These are phyloP conservation scores for Houttuynia cordata DNA, from an alignment of 164 flowering plant genomes.

Conservation along the genomic window DNA sequence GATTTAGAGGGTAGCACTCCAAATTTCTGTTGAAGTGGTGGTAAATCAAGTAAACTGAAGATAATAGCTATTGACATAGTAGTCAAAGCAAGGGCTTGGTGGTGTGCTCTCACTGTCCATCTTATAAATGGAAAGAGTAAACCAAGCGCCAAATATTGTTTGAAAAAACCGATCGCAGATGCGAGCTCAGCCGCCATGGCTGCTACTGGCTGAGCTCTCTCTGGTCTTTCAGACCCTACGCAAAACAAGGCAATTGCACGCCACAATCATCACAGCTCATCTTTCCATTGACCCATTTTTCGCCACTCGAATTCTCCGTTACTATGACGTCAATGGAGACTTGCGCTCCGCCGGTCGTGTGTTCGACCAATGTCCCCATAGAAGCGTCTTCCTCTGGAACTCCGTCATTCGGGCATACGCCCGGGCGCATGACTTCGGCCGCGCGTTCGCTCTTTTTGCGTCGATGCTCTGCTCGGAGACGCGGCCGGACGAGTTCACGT, in stretches of 20 bases:
- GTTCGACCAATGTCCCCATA: constrained; percentile 45
- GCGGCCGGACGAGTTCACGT: constrained; percentile 61
- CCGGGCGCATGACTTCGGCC: constrained; percentile 17
- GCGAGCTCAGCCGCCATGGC: not conserved
- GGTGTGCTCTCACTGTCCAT: too few species aligned
- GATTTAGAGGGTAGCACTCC: too few species aligned
- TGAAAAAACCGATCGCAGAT: too few species aligned
- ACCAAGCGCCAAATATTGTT: too few species aligned
- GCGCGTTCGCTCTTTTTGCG: constrained; percentile 36
- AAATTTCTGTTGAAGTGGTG: too few species aligned
- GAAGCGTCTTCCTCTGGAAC: constrained; percentile 73
- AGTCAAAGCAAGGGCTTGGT: too few species aligned
- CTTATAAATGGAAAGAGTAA: too few species aligned
- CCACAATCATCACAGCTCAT: constrained; percentile 26
- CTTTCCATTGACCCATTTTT: constrained; percentile 55
- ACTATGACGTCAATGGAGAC: constrained; percentile 40
- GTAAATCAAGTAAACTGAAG: too few species aligned
- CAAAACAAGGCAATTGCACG: constrained; percentile 45
- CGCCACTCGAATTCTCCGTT: constrained; percentile 46
- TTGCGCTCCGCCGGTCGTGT: constrained; percentile 38
- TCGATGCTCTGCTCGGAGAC: constrained; percentile 31
- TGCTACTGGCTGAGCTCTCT: constrained; percentile 25
- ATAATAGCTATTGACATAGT: too few species aligned
- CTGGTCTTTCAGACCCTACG: constrained; percentile 28
- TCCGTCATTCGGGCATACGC: constrained; percentile 77